Base-by-base conservation (phyloP, 2,329 filamentous ascomycete species). In the Pseudogymnoascus sp. region DNA sequence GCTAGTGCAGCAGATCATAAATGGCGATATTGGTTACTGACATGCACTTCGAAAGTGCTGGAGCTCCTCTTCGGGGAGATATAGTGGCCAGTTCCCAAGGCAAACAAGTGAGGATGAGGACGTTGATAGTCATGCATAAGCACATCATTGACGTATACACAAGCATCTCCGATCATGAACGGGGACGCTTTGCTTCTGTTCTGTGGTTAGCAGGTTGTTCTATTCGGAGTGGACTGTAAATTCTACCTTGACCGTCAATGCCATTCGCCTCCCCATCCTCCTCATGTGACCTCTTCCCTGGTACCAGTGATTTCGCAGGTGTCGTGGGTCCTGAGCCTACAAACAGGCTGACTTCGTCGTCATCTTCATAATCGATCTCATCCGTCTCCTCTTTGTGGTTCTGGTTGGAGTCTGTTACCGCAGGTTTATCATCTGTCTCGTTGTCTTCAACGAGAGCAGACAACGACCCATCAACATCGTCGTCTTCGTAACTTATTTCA, bases 401-500 rank as follows among this genome's bases (percentile, higher is more conserved):
- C 25, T 74, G 73, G 21, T 74, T 73, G 19, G 71, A 69, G 34
- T 71, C 71, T 5, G 76, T 67, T 48, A 73, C 75, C 14, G 70
- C 73, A 7, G 74, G 75, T 13, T 73, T 74, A 63, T 75, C 76
- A 28, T 73, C 75, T 60, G 71, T 71, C 8, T 75, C 71, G 10
- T 75, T 68, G 37, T 70, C 64, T 37, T 69, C 69, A 54, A 67
- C 66, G 63, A 60, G 54, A 63, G 62, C 64, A 64, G 63, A 62
- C 62, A 64, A 57, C 31, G 64, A 39, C 63, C 36, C 21, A 37
- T 62, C 21, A 23, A 66, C 62, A 21, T 66, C 65, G 25, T 67
- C 69, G 19, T 76, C 71, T 36, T 78, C 75, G 60, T 77, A 76
- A 45, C 75, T 75, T 25, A 75, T 76, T 60, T 79, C 77, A 41